Conservation (phyloP, 2,329 filamentous ascomycete species). For the Lithohypha guttulata region DNA sequence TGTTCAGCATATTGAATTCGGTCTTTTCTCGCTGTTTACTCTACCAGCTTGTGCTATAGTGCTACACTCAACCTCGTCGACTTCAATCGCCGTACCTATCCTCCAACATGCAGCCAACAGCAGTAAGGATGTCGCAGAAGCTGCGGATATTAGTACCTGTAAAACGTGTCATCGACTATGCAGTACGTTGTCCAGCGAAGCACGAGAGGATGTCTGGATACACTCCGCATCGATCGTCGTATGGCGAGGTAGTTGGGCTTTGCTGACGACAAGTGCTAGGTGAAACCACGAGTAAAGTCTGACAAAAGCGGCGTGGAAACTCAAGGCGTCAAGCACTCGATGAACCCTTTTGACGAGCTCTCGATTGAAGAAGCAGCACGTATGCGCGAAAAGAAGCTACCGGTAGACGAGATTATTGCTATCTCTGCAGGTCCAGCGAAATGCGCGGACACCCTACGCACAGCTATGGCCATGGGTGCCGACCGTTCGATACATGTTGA, state of each 20-base stretch:
- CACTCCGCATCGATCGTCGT: too few relatives aligned
- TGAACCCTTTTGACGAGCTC: constrained; percentile 99
- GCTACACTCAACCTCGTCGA: neutral
- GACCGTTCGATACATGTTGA: constrained; percentile 87
- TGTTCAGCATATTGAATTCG: neutral
- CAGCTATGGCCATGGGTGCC: constrained; percentile 97
- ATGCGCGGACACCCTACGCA: constrained; percentile 77
- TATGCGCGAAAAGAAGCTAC: constrained; percentile 74
- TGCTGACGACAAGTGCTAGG: too few relatives aligned
- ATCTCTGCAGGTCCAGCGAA: constrained; percentile 83
- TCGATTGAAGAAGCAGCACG: constrained; percentile 93
- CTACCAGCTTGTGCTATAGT: too few relatives aligned
- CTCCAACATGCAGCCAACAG: constrained; percentile 5
- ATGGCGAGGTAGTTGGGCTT: too few relatives aligned
- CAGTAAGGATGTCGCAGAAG: constrained; percentile 31
- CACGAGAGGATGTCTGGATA: too few relatives aligned
- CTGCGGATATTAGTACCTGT: constrained; percentile 69
- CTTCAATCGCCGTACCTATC: neutral
- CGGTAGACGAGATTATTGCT: constrained; percentile 84
- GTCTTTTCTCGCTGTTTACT: too few relatives aligned
- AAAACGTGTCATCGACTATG: constrained; percentile 80
- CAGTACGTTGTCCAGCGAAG: constrained; percentile 45
- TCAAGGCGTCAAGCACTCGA: constrained; percentile 85
- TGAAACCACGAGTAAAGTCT: constrained; percentile 62
- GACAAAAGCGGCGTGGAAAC: constrained; percentile 80